These are phyloP conservation scores for Alternaria arbusti DNA, from an alignment of 2,329 filamentous ascomycete genomes.

Conservation along the genomic window DNA sequence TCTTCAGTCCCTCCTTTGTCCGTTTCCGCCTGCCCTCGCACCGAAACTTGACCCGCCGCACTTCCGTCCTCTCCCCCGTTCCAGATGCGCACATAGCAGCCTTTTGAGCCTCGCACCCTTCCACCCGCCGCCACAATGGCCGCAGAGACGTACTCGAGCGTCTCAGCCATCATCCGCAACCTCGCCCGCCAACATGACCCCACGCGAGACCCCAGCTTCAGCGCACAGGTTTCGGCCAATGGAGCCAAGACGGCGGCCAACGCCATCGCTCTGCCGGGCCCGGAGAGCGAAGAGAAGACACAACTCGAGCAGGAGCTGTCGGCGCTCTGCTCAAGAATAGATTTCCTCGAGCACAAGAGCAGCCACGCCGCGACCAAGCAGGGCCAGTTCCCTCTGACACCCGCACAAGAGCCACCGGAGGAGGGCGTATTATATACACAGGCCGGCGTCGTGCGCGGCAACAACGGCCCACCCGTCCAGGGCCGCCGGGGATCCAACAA, in stretches of 20 bases:
- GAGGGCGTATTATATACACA: slow-evolving; percentile 61
- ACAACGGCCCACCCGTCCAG: slow-evolving; percentile 34
- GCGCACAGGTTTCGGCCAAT: slow-evolving; percentile 50
- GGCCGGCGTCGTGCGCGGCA: slow-evolving; percentile 43
- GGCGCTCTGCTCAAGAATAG: slow-evolving; percentile 77
- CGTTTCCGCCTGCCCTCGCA: not conserved
- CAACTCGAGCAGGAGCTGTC: slow-evolving; percentile 83
- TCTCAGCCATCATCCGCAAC: slow-evolving; percentile 54
- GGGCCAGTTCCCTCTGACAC: slow-evolving; percentile 73
- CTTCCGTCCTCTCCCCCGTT: slow-evolving; percentile 16
- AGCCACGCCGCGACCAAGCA: slow-evolving; percentile 66
- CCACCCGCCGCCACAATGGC: slow-evolving; percentile 37
- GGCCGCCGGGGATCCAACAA: slow-evolving; percentile 42
- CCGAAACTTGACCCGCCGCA: slow-evolving; percentile 17
- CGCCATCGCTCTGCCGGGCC: slow-evolving; percentile 77
- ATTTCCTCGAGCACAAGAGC: slow-evolving; percentile 81
- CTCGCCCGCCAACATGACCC: slow-evolving; percentile 57
- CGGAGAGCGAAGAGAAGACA: slow-evolving; percentile 75
- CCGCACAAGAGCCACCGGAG: slow-evolving; percentile 68
- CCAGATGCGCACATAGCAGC: slow-evolving; percentile 47
- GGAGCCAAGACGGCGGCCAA: slow-evolving; percentile 46
- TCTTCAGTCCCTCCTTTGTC: slow-evolving; percentile 1
- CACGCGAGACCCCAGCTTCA: slow-evolving; percentile 52
- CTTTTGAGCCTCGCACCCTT: slow-evolving; percentile 27
- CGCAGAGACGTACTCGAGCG: slow-evolving; percentile 46